Base-by-base conservation (phyloP, 2,329 filamentous ascomycete species). In the Fusarium haematococcum region DNA sequence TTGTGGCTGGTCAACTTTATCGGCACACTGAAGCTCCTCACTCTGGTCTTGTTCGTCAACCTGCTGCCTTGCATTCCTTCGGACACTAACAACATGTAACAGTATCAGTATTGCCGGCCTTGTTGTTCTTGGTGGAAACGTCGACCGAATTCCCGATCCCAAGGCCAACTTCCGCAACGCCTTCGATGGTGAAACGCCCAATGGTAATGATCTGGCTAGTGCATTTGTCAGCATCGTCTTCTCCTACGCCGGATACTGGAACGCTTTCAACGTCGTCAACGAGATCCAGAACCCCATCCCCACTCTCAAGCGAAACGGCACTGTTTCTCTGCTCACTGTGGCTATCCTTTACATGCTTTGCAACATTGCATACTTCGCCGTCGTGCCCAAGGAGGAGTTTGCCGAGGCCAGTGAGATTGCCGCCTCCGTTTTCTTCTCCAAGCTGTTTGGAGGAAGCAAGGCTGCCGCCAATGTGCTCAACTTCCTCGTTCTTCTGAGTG, bases 251-350 rank as follows among this genome's bases (percentile, higher is more conserved):
- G 90, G 90, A 3, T 91, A 87, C 70, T 81, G 85, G 13, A 92
- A 91, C 70, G 88, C 89, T 0, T 91, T 91, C 80, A 90, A 90
- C 69, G 85, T 92, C 5, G 88, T 89, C 65, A 91, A 91, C 63
- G 90, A 92, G 79, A 87, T 91, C 73, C 87, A 89, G 84, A 88
- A 91, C 70, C 90, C 90, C 0, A 84, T 91, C 35, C 87, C 85
- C 35, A 88, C 86, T 0, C 84, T 92, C 23, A 87, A 87, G 57
- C 85, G 79, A 75, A 85, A 85, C 69, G 89, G 85, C 8, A 83
- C 85, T 2, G 77, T 86, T 3, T 88, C 89, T 0, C 80, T 92
- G 1, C 56, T 86, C 0, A 78, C 88, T 0, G 88, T 91, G 1
- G 85, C 88, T 1, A 79, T 87, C 0, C 80, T 92, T 0, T 92